Evolutionary conservation across 176 grass and related monocot species (phyloP).

Genomic region (Zea mays): DNA sequence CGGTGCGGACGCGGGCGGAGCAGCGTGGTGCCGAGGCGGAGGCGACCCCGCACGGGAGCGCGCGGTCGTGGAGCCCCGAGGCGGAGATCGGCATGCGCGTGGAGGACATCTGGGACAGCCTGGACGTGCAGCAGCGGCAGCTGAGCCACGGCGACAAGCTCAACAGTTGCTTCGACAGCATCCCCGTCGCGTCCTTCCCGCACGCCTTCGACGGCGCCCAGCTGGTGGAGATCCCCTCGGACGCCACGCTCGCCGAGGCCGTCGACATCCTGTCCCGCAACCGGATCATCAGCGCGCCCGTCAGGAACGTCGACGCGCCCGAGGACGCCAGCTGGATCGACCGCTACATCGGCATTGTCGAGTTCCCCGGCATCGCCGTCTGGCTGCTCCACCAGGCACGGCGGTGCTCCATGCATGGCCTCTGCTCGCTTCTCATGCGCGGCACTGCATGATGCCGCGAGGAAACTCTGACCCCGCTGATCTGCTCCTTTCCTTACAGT

Average conservation of each 20-base stretch:
- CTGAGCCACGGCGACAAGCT: constrained; percentile 74
- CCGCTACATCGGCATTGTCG: constrained; percentile 89
- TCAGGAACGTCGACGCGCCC: constrained; percentile 75
- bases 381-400: constrained; percentile 91
- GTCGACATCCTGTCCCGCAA: constrained; percentile 82
- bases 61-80: constrained; percentile 72
- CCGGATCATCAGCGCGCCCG: constrained; percentile 80
- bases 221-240: constrained; percentile 79
- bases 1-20: constrained; percentile 42
- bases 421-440: no score
- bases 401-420: no score
- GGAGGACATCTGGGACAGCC: constrained; percentile 89
- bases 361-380: constrained; percentile 90
- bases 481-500: no score
- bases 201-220: constrained; percentile 47
- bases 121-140: constrained; percentile 58
- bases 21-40: background rate
- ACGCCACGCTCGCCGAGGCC: constrained; percentile 80
- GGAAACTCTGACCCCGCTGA: no score
- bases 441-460: no score
- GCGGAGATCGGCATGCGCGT: constrained; percentile 84
- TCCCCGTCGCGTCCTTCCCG: constrained; percentile 80
- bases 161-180: constrained; percentile 90
- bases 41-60: constrained; percentile 62
- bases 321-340: constrained; percentile 98